Percentiles rank a stretch among this genome's conserved stretches.
Evolutionary conservation across 352 stramenopile species (phyloP).

Genomic region (Pythium phragmiticola): DNA sequence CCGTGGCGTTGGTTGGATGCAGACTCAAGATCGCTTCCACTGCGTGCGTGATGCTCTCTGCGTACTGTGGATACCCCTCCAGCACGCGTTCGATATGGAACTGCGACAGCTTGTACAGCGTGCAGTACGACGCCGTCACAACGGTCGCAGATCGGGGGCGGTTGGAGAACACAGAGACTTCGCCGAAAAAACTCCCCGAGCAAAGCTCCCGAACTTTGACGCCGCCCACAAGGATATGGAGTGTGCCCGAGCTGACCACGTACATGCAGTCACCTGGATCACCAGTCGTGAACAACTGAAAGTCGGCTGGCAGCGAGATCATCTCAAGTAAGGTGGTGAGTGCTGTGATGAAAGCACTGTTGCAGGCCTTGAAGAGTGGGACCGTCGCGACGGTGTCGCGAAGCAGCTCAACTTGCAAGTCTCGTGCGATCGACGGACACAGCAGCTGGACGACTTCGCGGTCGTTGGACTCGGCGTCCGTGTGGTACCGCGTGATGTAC

Average conservation of each 20-base stretch:
- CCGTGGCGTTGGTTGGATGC: constrained; percentile 22
- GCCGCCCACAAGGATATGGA: constrained; percentile 59
- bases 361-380: constrained; percentile 64
- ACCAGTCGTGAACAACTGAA: constrained; percentile 47
- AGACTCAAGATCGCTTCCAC: constrained; percentile 54
- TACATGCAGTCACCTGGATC: constrained; percentile 76
- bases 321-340: constrained; percentile 70
- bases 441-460: constrained; percentile 59
- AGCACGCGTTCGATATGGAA: constrained; percentile 64
- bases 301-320: constrained; percentile 53
- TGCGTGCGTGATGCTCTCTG: constrained; percentile 34
- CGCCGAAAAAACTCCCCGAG: constrained; percentile 67
- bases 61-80: constrained; percentile 59
- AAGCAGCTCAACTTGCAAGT: constrained; percentile 71
- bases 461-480: constrained; percentile 65
- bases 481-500: constrained; percentile 69
- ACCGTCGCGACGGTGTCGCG: constrained; percentile 50
- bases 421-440: constrained; percentile 71
- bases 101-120: constrained; percentile 59
- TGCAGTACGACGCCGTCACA: constrained; percentile 57
- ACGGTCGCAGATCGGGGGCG: constrained; percentile 56
- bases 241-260: constrained; percentile 56
- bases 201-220: constrained; percentile 63
- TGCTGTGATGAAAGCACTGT: constrained; percentile 56
- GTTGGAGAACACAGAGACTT: constrained; percentile 70